These are phyloP conservation scores for Coemansia nantahalensis DNA, from an alignment of 192 early-diverging fungal species.

Conservation along the genomic window DNA sequence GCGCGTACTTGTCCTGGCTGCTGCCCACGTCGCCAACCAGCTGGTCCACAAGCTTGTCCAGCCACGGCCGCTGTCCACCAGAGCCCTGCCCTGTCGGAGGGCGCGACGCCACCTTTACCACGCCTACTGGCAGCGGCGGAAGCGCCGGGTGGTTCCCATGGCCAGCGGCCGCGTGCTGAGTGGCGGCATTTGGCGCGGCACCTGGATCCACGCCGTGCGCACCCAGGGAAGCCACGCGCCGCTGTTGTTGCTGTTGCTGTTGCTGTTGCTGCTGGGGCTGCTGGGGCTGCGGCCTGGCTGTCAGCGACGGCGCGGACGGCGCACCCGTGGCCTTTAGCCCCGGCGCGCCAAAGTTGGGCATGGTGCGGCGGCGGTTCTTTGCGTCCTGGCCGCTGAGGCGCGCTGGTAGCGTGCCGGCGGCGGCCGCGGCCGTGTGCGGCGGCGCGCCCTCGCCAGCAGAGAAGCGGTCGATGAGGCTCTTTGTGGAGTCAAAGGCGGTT, in stretches of 20 bases:
- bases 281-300: constrained; percentile 8
- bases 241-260: constrained; percentile 2
- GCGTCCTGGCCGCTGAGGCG: constrained; percentile 12
- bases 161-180: background rate
- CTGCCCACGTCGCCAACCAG: constrained; percentile 85
- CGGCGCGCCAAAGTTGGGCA: constrained; percentile 68
- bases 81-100: constrained; percentile 6
- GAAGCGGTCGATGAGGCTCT: constrained; percentile 85
- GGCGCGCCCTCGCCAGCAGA: constrained; percentile 49
- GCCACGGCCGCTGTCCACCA: constrained; percentile 61
- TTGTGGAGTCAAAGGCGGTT: constrained; percentile 87
- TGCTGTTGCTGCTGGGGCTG: background rate
- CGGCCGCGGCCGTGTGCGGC: background rate
- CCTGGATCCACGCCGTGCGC: background rate
- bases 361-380: constrained; percentile 38
- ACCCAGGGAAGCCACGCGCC: no score
- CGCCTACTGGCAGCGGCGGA: constrained; percentile 6
- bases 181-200: background rate
- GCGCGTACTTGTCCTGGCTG: constrained; percentile 86
- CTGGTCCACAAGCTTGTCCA: constrained; percentile 89
- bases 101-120: constrained; percentile 27
- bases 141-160: background rate
- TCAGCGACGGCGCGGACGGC: constrained; percentile 63
- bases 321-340: constrained; percentile 69
- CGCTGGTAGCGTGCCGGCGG: background rate